Evolutionary conservation across 1,284 basidiomycete genomes (phyloP), one percentile per base, ranked within the genome.

Genomic region (Trichosporon faecale): DNA sequence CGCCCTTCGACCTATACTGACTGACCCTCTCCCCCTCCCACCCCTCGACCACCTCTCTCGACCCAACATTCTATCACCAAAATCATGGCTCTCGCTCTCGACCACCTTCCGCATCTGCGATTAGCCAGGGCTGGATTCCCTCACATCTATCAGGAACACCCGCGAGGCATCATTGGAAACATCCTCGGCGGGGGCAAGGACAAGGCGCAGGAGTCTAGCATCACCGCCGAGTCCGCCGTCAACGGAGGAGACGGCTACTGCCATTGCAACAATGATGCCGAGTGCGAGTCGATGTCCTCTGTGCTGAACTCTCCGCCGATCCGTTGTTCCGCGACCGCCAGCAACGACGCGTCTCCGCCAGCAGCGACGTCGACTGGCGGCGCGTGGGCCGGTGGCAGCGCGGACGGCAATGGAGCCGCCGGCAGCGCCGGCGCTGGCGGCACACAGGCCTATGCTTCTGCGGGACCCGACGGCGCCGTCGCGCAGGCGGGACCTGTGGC

Each of bases 261-360:
- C 29, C 57, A 61, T 29, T 61, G 57, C 31, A 61, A 27, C 18
- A 61, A n/a, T 33, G 57, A 61, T 61, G 57, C 57, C 6, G 57
- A 61, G 57, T 61, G 57, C n/a, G 57, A 61, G 18, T 61, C 57
- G 16, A 61, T 61, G 57, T 61, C 57, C 27, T 29, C 57, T n/a
- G 57, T 61, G 27, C 18, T 61, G 16, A 61, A 61, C 29, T 61
- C 27, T 14, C 57, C 57, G 7, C 57, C 57, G 12, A 61, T 61
- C 27, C 57, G 57, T 7, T 61, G 57, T 61, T 18, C 55, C 3
- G 29, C 57, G 29, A 29, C 57, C 5, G 29, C 57, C 21, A 29
- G 29, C 4, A 16, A 8, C 2, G 57, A 61, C 16, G 57, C 55
- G 14, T 16, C 25, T 11, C 25, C 55, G 27, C 14, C 55, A 29